Conservation (phyloP, 2,329 filamentous ascomycete species). For the Fusarium paranaense region DNA sequence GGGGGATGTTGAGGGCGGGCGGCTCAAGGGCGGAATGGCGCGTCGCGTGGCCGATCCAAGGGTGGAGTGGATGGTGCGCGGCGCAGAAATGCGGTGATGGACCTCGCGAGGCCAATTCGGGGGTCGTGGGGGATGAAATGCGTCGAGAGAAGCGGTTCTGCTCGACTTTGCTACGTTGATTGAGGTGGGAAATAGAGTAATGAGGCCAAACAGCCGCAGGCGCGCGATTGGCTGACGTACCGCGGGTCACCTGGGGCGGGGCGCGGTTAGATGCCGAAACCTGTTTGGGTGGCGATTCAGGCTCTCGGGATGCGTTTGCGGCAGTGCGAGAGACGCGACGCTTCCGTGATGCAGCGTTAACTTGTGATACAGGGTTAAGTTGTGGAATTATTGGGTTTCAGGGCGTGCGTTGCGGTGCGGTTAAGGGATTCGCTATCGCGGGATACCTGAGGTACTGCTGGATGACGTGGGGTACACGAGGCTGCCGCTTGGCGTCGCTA, state of each 20-base stretch:
- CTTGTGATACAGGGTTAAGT: background rate
- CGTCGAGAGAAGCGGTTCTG: conserved; percentile 29
- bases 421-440: background rate
- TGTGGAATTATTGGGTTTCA: background rate
- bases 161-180: conserved; percentile 31
- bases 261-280: conserved; percentile 38
- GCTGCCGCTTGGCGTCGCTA: conserved; percentile 10
- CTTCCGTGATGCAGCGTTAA: background rate
- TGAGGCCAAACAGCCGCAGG: conserved; percentile 37
- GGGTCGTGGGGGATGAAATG: conserved; percentile 33
- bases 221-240: conserved; percentile 38
- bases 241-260: conserved; percentile 30
- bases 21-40: conserved; percentile 22
- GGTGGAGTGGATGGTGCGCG: conserved; percentile 21
- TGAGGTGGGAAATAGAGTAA: conserved; percentile 40
- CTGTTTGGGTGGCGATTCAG: conserved; percentile 9
- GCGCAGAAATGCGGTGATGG: conserved; percentile 17
- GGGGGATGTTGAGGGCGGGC: conserved; percentile 21
- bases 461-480: conserved; percentile 29
- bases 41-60: conserved; percentile 24
- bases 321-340: conserved; percentile 1
- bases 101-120: conserved; percentile 37
- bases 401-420: background rate
- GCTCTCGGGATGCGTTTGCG: conserved; percentile 3
- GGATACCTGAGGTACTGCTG: conserved; percentile 13